Evolutionary conservation across 805 yeast genomes (phyloP), one percentile per base, ranked within the genome.

Genomic region (Ogataea siamensis): DNA sequence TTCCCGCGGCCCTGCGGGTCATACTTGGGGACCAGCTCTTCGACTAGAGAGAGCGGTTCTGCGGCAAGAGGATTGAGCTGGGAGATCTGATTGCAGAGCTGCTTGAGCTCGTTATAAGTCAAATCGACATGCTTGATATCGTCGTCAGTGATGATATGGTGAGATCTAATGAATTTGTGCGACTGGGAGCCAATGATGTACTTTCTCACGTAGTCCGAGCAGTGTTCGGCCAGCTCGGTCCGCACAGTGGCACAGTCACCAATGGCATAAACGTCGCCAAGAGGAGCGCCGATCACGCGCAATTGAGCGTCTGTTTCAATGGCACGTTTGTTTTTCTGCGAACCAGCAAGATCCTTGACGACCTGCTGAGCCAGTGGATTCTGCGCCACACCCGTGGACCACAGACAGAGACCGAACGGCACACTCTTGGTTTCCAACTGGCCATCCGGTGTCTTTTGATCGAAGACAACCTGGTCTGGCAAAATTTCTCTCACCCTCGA

Each of bases 371-470:
- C 80, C 34, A 82, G 55, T 11, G 81, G 83, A 43, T 77, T 73
- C 49, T 76, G 80, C 5, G 83, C 76, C 26, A 81, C 84, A 43
- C 88, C 88, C 1, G 88, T 82, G 1, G 87, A 80, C 88, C 88
- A 82, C 31, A 82, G 56, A 55, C 87, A 79, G 24, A 82, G 57
- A 9, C 88, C 88, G 43, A 71, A 80, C 32, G 86, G 82, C 34
- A 82, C 58, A 42, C 73, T 71, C 54, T 71, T 75, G 27, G 54
- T 49, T 27, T 63, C 64, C 33, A 47, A 27, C 13, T 74, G 75
- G 13, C 71, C 68, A 16, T 61, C 66, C 2, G 50, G 45, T 36
- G 67, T 61, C 40, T 63, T 67, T 52, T 78, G 82, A 30, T 72
- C 69, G 58, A 79, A 82, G 10, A 79, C 51, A 5, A 82, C 86